Evolutionary conservation across 2,329 filamentous ascomycete genomes (phyloP).

Genomic region (Aspergillus thermomutatus): DNA sequence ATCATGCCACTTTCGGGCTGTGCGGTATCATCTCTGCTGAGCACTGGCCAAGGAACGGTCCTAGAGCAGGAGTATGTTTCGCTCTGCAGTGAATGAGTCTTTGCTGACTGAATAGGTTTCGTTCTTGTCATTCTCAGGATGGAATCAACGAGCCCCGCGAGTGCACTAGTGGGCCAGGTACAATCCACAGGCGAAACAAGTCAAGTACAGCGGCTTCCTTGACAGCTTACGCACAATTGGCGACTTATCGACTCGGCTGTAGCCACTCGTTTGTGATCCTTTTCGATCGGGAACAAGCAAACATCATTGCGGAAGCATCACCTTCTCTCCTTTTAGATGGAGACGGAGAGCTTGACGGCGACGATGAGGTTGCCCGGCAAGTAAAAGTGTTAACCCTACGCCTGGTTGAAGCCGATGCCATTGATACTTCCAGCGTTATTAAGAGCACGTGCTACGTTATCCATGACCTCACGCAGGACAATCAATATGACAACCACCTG

Average conservation of each 20-base stretch:
- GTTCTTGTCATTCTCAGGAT: background rate
- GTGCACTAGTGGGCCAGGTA: no score
- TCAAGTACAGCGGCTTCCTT: constrained; percentile 29
- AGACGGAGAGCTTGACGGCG: constrained; percentile 10
- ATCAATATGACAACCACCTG: constrained; percentile 31
- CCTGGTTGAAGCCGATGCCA: background rate
- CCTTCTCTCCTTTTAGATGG: constrained; percentile 31
- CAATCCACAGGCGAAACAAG: background rate
- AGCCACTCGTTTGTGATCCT: constrained; percentile 47
- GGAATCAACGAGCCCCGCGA: background rate
- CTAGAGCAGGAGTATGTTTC: constrained; percentile 13
- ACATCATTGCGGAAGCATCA: constrained; percentile 52
- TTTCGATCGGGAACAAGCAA: constrained; percentile 45
- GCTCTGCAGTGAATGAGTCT: background rate
- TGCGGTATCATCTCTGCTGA: constrained; percentile 3
- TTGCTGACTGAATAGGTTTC: background rate
- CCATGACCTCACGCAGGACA: constrained; percentile 36
- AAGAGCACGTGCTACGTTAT: constrained; percentile 27
- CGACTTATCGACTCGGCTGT: constrained; percentile 41
- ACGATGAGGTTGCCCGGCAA: constrained; percentile 21
- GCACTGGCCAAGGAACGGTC: constrained; percentile 6
- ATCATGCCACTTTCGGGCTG: constrained; percentile 10
- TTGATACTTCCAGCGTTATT: background rate
- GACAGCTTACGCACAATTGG: constrained; percentile 51
- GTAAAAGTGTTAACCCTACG: constrained; percentile 8